A percentile compares a stretch with the other conserved stretches of the same genome.
Conservation (phyloP, 352 stramenopile species). For the Nannochloropsis limnetica region DNA sequence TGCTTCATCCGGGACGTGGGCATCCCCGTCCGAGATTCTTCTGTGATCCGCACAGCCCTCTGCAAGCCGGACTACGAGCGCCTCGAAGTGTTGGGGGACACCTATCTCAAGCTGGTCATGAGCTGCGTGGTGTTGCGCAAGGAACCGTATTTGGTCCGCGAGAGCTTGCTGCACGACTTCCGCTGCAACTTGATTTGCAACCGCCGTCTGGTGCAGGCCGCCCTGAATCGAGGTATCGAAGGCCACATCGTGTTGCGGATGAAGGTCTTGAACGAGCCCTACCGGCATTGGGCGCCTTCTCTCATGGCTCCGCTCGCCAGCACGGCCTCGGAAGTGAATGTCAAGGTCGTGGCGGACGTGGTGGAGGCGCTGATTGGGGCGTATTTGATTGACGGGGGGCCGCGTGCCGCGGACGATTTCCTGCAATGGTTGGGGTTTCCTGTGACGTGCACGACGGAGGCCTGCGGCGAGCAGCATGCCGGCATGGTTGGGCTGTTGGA, state of each 20-base stretch:
- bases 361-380: slow-evolving; percentile 49
- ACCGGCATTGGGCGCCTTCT: slow-evolving; percentile 42
- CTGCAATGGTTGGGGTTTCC: slow-evolving; percentile 31
- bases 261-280: slow-evolving; percentile 38
- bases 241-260: slow-evolving; percentile 29
- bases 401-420: slow-evolving; percentile 28
- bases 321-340: slow-evolving; percentile 40
- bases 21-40: slow-evolving; percentile 1
- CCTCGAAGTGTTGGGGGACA: slow-evolving; percentile 2
- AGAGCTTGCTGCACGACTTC: slow-evolving; percentile 38
- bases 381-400: slow-evolving; percentile 37
- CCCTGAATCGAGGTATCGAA: background rate
- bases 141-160: slow-evolving; percentile 37
- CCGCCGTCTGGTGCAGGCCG: slow-evolving; percentile 31
- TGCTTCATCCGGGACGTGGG: background rate
- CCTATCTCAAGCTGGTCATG: slow-evolving; percentile 15
- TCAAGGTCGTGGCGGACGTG: slow-evolving; percentile 49
- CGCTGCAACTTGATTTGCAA: slow-evolving; percentile 39
- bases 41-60: background rate
- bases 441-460: slow-evolving; percentile 16
- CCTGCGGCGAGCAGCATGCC: background rate
- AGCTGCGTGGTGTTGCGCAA: slow-evolving; percentile 16
- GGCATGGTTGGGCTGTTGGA: background rate
- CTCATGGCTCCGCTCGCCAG: slow-evolving; percentile 41
- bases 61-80: slow-evolving; percentile 27